Evolutionary conservation across 768 basidiomycete genomes (phyloP).

Genomic region (Suillus americanus): DNA sequence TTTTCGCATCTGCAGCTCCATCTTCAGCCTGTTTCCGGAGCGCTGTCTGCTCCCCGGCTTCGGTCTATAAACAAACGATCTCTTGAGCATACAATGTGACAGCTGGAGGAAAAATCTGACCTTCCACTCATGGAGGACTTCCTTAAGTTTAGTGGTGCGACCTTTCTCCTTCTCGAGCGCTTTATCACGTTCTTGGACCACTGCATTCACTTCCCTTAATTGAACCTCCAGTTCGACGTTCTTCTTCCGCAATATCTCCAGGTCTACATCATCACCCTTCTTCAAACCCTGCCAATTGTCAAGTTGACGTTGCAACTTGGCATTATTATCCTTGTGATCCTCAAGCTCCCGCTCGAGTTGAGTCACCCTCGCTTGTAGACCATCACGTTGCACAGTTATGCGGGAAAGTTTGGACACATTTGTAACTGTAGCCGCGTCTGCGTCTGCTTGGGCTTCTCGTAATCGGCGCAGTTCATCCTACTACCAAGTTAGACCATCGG

Average conservation of each 20-base stretch:
- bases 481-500: background rate
- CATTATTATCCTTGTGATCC: conserved; percentile 55
- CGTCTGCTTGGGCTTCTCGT: conserved; percentile 49
- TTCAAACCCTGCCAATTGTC: conserved; percentile 70
- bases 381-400: conserved; percentile 55
- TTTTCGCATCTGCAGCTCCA: conserved; percentile 34
- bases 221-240: conserved; percentile 57
- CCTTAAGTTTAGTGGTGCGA: conserved; percentile 43
- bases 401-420: conserved; percentile 56
- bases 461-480: conserved; percentile 44
- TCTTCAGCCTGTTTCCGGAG: conserved; percentile 36
- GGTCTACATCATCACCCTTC: conserved; percentile 58
- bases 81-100: conserved; percentile 1
- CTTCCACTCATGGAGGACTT: conserved; percentile 44
- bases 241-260: conserved; percentile 53
- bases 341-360: conserved; percentile 58
- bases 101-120: conserved; percentile 29
- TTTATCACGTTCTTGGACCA: conserved; percentile 28
- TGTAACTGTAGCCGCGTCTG: conserved; percentile 47
- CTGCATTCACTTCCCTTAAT: conserved; percentile 44
- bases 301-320: conserved; percentile 61
- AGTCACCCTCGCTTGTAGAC: conserved; percentile 47
- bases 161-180: conserved; percentile 37
- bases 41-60: conserved; percentile 36
- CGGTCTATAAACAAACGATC: conserved; percentile 31